These are phyloP conservation scores for Ogataea sp. DNA, from an alignment of 805 yeast species.

Conservation along the genomic window DNA sequence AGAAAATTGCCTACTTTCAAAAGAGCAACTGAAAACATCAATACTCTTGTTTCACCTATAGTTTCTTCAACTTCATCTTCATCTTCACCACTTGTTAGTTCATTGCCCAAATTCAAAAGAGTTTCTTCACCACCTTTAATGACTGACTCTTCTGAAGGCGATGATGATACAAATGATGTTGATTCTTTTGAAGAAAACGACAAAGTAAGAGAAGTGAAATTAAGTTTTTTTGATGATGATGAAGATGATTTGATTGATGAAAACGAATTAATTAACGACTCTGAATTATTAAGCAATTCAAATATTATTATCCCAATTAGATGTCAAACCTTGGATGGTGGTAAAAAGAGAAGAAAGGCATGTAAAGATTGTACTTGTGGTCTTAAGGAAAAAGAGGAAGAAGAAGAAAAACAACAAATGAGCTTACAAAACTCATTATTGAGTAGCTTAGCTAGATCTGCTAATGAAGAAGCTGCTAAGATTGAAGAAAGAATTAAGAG, in stretches of 20 bases:
- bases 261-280: constrained; percentile 38
- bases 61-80: too few relatives aligned
- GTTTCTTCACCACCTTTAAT: constrained; percentile 26
- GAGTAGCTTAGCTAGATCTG: constrained; percentile 41
- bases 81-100: background rate
- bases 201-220: constrained; percentile 36
- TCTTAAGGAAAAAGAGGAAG: constrained; percentile 77
- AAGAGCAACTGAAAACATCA: constrained; percentile 3
- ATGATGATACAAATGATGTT: constrained; percentile 29
- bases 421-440: constrained; percentile 36
- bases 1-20: constrained; percentile 10
- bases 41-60: too few relatives aligned
- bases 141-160: constrained; percentile 38
- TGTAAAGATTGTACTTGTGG: constrained; percentile 99
- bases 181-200: constrained; percentile 33
- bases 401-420: constrained; percentile 39
- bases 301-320: constrained; percentile 48
- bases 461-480: constrained; percentile 43
- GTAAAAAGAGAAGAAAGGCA: constrained; percentile 70
- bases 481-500: constrained; percentile 40
- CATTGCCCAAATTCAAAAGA: constrained; percentile 6
- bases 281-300: constrained; percentile 11
- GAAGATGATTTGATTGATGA: constrained; percentile 40
- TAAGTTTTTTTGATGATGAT: constrained; percentile 44
- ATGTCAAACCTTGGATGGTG: constrained; percentile 34